phyloP scores from a whole-genome alignment of 2,329 filamentous ascomycete species.

The Calonectria naviculata region DNA sequence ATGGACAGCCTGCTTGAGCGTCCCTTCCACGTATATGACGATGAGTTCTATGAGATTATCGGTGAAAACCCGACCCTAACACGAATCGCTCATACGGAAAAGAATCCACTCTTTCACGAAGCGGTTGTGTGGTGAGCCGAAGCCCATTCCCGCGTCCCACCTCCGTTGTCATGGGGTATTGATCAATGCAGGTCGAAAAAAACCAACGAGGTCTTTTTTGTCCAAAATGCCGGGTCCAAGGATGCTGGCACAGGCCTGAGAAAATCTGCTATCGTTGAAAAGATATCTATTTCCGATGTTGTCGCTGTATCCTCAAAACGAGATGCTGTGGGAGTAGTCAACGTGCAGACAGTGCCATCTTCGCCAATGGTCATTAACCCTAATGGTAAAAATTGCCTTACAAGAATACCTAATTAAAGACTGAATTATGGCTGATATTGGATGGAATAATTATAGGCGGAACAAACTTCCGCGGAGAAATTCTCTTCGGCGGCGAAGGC shows the following conservation, averaged over 20 bases:
- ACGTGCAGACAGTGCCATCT: constrained; percentile 54
- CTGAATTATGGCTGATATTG: no score
- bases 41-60: constrained; percentile 62
- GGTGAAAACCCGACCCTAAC: constrained; percentile 61
- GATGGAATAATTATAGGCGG: no score
- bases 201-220: constrained; percentile 63
- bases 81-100: constrained; percentile 56
- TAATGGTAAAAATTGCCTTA: no score
- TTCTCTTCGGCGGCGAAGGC: constrained; percentile 62
- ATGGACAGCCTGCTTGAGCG: constrained; percentile 25
- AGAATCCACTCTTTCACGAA: constrained; percentile 64
- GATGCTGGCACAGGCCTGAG: constrained; percentile 61
- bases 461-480: constrained; percentile 61
- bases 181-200: background rate
- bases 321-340: constrained; percentile 45
- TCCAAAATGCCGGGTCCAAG: constrained; percentile 59
- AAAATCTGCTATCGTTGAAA: constrained; percentile 62
- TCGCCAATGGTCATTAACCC: constrained; percentile 59
- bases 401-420: no score
- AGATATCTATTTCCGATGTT: no score
- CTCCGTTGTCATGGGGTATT: background rate
- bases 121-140: constrained; percentile 59
- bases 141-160: no score
- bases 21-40: constrained; percentile 53
- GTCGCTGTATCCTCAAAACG: no score